Evolutionary conservation across 495 filamentous ascomycete genomes (phyloP), one percentile per base, ranked within the genome.

Genomic region (Hypoxylon intermedium): DNA sequence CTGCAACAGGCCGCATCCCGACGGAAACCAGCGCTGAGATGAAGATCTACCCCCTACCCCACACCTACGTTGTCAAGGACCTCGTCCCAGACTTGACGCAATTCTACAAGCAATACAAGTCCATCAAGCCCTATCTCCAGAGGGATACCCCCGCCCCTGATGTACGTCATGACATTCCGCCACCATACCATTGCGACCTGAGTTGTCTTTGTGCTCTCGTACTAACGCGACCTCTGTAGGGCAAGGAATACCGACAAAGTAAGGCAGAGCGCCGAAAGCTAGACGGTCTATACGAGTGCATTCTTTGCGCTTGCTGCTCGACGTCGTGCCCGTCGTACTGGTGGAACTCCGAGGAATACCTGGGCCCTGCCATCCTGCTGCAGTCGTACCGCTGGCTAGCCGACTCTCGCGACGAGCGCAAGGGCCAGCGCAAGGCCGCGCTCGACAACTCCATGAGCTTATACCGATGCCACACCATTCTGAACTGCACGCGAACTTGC

Each of bases 51-150:
- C 94, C 94, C 11, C 84, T 98, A 54, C 94, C 94, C 60, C 94
- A 98, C 83, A 98, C 92, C 74, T 98, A 96, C 82, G 89, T 98
- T 65, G 93, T 98, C 79, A 98, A 97, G 86, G 94, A 98, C 73
- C 84, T 98, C 59, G 93, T 98, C 9, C 93, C 94, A 43, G 94
- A 98, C 74, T 79, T 98, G 64, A 98, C 94, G 65, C 89, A 90
- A 58, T 97, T 98, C 87, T 98, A 98, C 89, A 97, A 97, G 83
- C 94, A 98, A 84, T 98, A 98, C 87, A 96, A 96, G 79, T 97
- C 93, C 18, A 96, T 98, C 80, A 96, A 98, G 85, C 94, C 94
- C 5, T 98, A 96, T 73, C 89, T 98, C 28, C 94, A 97, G 78
- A 83, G 91, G 60, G 86, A 91, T 58, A 92, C 88, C 26, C 85